phyloP scores from a whole-genome alignment of 495 filamentous ascomycete species.

The Tuber calosporum region DNA sequence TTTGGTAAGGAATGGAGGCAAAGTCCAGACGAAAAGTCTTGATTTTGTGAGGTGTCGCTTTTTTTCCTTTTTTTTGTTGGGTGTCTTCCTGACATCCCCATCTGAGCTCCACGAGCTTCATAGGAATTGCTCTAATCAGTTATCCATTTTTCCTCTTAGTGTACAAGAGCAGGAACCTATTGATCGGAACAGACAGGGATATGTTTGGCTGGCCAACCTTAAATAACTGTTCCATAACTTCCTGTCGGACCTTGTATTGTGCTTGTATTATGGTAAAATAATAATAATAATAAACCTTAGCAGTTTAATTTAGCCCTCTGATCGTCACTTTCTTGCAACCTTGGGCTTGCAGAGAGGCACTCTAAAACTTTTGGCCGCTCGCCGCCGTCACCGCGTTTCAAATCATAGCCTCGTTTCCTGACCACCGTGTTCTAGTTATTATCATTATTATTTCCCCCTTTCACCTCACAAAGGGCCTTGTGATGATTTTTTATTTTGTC shows the following conservation, averaged over 20 bases:
- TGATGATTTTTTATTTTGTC: no score
- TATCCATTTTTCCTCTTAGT: not conserved
- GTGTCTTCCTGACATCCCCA: conserved; percentile 14
- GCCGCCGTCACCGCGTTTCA: conserved; percentile 37
- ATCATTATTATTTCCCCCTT: not conserved
- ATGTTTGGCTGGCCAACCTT: no score
- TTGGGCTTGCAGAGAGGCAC: not conserved
- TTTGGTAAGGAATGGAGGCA: conserved; percentile 26
- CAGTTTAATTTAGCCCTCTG: not conserved
- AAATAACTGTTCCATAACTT: no score
- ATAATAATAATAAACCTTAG: not conserved
- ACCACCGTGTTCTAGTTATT: conserved; percentile 2
- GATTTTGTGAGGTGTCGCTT: conserved; percentile 36
- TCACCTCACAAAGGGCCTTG: conserved; percentile 18
- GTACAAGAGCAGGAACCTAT: no score
- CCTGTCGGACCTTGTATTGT: no score
- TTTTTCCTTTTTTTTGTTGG: not conserved
- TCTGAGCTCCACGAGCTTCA: not conserved
- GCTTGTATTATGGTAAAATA: not conserved
- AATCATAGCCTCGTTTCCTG: conserved; percentile 30
- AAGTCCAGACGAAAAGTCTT: conserved; percentile 40
- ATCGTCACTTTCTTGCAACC: not conserved
- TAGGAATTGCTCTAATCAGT: not conserved
- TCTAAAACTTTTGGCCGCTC: conserved; percentile 22
- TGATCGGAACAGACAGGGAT: no score